Conservation (phyloP, 441 rosid genomes). For the Populus tomentosa region DNA sequence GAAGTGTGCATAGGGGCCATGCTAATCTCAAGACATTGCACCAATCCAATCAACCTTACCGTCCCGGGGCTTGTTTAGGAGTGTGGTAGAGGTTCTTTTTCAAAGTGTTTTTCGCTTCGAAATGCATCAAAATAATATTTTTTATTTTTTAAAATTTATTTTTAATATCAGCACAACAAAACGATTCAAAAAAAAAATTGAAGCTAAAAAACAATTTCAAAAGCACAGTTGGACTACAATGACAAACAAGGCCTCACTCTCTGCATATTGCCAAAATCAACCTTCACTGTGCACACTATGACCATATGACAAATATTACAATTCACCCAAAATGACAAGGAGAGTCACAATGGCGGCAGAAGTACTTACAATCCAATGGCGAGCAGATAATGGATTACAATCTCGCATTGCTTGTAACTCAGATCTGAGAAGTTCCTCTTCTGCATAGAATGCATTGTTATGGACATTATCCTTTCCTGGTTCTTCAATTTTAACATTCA, state of each 20-base stretch:
- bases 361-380: conserved; percentile 81
- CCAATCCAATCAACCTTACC: neutral
- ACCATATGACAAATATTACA: neutral
- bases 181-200: no score
- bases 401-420: conserved; percentile 82
- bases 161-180: no score
- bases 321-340: neutral
- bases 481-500: conserved; percentile 64
- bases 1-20: neutral
- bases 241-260: no score
- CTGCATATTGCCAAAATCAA: neutral
- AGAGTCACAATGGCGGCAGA: neutral
- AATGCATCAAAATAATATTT: no score
- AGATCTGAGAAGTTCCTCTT: conserved; percentile 63
- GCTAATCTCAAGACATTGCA: neutral
- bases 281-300: neutral
- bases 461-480: conserved; percentile 81
- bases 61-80: neutral
- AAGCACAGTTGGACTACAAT: no score
- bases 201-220: no score
- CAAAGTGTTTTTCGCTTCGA: no score
- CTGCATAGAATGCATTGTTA: conserved; percentile 85
- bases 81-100: no score
- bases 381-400: conserved; percentile 74
- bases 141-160: no score